These are phyloP conservation scores for Postia placenta DNA, from an alignment of 768 basidiomycete genomes.

Conservation along the genomic window DNA sequence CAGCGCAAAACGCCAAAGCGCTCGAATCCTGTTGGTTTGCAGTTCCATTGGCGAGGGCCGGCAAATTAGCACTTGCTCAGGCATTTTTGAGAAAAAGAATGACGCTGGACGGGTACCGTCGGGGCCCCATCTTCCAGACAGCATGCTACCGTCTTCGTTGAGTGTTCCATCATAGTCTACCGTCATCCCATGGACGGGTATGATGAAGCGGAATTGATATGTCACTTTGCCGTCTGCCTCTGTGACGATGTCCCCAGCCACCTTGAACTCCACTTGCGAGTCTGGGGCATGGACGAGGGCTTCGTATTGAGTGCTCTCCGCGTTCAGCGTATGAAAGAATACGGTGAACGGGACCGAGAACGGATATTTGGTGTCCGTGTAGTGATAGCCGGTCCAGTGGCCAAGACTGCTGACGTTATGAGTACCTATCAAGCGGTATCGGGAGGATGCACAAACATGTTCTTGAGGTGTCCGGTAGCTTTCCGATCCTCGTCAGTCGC, in stretches of 20 bases:
- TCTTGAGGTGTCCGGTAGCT: not conserved
- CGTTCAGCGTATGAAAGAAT: not conserved
- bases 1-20: constrained; percentile 30
- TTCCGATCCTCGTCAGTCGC: not conserved
- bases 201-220: constrained; percentile 13
- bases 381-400: not conserved
- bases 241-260: not conserved
- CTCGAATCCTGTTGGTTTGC: constrained; percentile 18
- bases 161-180: constrained; percentile 20
- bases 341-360: not conserved
- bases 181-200: constrained; percentile 16
- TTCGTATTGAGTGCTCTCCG: constrained; percentile 10
- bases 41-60: constrained; percentile 22
- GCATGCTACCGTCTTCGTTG: constrained; percentile 13
- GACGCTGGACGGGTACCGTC: constrained; percentile 7
- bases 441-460: no score
- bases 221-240: constrained; percentile 2
- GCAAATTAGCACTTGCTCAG: constrained; percentile 21
- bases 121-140: constrained; percentile 24
- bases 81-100: constrained; percentile 24
- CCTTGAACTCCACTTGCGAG: not conserved
- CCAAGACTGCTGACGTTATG: not conserved
- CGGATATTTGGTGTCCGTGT: not conserved
- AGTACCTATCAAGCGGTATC: no score
- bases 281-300: constrained; percentile 8